Evolutionary conservation across 202 grass and related monocot genomes (phyloP), one percentile per base, ranked within the genome.

Genomic region (Digitaria exilis): DNA sequence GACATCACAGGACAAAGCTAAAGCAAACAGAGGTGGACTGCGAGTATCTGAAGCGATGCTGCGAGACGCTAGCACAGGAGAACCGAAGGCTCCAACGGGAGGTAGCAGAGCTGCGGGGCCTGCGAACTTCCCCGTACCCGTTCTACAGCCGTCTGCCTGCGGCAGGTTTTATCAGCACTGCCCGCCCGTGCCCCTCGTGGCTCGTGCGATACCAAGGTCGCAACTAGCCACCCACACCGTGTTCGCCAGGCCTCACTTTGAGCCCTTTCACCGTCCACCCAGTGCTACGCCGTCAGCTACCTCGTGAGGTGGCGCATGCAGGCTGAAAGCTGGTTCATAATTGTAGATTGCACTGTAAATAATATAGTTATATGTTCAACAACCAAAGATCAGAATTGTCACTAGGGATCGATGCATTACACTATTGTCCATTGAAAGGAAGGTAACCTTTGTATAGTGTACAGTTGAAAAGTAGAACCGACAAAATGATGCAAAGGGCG

Each of bases 11-110:
- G 85, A 92, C 85, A 19, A 95, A 92, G 92, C 85, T 92, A 21
- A 95, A 95, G 89, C 92, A 95, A 35, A 92, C 85, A 1, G 92
- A 92, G 65, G 61, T 88, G 82, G 87, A 95, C 85, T 88, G 87
- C 62, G 89, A 90, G 82, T 81, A 86, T 22, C 75, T 95, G 71
- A 95, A 92, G 85, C 89, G 87, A 0, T 68, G 51, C 82, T 95
- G 92, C 54, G 85, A 92, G 9, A 81, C 41, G 30, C 82, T 95
- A 26, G 73, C 89, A 8, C 79, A 75, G 78, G 92, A 95, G 80
- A 95, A 95, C 82, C 82, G 92, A 19, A 82, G 90, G 70, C 89
- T 95, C n/a, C 89, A 63, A 25, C 67, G 88, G 77, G 89, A 95
- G 55, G 69, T 95, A 32, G 87, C 92, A 1, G 85, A 95, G 85